Base-by-base conservation (phyloP, 2,329 filamentous ascomycete genomes). In the Canariomyces notabilis region DNA sequence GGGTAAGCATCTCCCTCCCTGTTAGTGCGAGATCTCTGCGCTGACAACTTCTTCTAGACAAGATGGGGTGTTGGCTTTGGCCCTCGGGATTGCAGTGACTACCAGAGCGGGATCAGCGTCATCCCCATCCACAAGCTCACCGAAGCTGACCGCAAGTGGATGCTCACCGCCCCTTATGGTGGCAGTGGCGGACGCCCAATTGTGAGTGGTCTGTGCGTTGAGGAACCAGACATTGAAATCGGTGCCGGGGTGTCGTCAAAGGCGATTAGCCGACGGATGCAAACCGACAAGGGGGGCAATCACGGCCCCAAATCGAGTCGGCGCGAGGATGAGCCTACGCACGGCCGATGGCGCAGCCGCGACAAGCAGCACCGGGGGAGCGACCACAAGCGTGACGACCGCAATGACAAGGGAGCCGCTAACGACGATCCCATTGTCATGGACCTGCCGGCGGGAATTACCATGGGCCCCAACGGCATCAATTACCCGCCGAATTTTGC, bases 221-320 rank as follows among this genome's bases (percentile, higher is more conserved):
- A 98, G 64, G 93, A 98, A 68, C 93, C 93, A 3, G 93, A 98
- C 62, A 98, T 98, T 59, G 93, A 98, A 67, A 98, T 98, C 48
- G 93, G 93, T 43, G 90, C 91, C 15, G 93, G 93, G 46, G 94
- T 98, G 12, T 96, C 90, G 15, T 96, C 89, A 35, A 98, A 98
- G 73, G 89, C 81, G 32, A 84, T 85, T 51, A 82, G 79, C 57
- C 74, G 81, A 15, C 78, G 82, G 29, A 83, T 84, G 78, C 79
- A 82, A 65, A 85, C 80, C 6, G 81, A 85, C 61, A 79, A 80
- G 59, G 77, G 80, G 43, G 81, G 81, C 29, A 74, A 74, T 57
- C 77, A 82, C 58, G 80, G 81, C 3, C 80, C 80, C 42, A 82
- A 82, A 59, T 83, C 79, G 1, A 78, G 74, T n/a, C 68, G 74